Conservation (phyloP, 495 filamentous ascomycete species). For the Monascus purpureus region DNA sequence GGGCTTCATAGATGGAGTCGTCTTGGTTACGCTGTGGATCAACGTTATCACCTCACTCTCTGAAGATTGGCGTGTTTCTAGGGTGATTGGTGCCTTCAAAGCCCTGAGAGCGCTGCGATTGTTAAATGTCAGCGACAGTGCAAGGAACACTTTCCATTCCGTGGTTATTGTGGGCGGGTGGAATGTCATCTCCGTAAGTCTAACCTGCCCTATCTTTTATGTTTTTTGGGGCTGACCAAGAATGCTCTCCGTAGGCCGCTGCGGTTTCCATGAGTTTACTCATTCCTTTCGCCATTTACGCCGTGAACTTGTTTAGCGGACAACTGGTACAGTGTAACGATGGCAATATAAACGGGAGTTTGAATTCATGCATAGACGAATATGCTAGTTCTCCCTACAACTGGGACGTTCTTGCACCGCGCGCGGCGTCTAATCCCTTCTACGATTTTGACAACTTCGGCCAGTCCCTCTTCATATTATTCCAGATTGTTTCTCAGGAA, state of each 20-base stretch:
- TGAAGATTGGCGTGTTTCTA: conserved; percentile 65
- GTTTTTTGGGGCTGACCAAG: conserved; percentile 1
- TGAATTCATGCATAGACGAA: conserved; percentile 64
- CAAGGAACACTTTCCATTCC: conserved; percentile 90
- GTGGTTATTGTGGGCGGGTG: conserved; percentile 84
- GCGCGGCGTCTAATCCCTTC: conserved; percentile 64
- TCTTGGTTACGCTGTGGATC: conserved; percentile 90
- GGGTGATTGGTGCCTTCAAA: conserved; percentile 94
- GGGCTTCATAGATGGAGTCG: conserved; percentile 91
- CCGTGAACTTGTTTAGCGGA: conserved; percentile 81
- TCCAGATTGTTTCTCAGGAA: conserved; percentile 98
- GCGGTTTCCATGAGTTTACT: conserved; percentile 89
- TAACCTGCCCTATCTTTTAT: background rate
- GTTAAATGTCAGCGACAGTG: conserved; percentile 92
- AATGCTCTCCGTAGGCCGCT: conserved; percentile 41
- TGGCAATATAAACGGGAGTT: conserved; percentile 31
- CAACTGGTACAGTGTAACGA: conserved; percentile 77
- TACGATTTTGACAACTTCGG: conserved; percentile 94
- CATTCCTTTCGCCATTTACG: conserved; percentile 94
- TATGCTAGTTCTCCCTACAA: conserved; percentile 60
- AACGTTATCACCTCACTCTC: conserved; percentile 73
- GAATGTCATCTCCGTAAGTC: conserved; percentile 61
- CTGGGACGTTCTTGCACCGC: conserved; percentile 74
- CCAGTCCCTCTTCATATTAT: conserved; percentile 83
- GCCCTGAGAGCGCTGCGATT: conserved; percentile 85